Evolutionary conservation across 768 basidiomycete genomes (phyloP).

Genomic region (Kwoniella sp.): DNA sequence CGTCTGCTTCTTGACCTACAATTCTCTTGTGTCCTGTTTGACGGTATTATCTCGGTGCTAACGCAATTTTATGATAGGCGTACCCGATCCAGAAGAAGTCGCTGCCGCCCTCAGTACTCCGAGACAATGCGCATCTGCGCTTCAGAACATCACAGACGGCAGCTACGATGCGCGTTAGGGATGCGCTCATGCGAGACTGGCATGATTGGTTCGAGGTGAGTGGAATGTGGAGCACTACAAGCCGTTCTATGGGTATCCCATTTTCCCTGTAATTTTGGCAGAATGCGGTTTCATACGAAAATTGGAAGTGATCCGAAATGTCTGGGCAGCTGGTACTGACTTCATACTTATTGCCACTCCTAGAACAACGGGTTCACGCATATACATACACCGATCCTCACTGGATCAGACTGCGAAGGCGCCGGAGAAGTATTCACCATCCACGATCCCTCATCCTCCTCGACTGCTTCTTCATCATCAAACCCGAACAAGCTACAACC

Average conservation of each 20-base stretch:
- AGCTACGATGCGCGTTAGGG: conserved; percentile 74
- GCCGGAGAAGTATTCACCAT: conserved; percentile 84
- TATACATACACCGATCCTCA: conserved; percentile 83
- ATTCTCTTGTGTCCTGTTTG: too few relatives aligned
- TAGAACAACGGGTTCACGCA: conserved; percentile 78
- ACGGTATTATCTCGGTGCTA: too few relatives aligned
- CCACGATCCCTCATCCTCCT: conserved; percentile 15
- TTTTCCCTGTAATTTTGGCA: too few relatives aligned
- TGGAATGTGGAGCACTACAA: too few relatives aligned
- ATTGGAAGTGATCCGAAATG: too few relatives aligned
- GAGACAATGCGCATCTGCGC: conserved; percentile 86
- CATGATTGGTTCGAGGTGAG: conserved; percentile 73
- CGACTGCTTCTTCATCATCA: conserved; percentile 22
- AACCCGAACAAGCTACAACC: conserved; percentile 1
- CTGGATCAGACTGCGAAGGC: conserved; percentile 91
- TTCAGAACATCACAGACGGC: conserved; percentile 72
- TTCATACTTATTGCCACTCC: neutral
- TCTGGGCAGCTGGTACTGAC: too few relatives aligned
- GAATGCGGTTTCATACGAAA: too few relatives aligned
- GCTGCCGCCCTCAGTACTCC: conserved; percentile 74
- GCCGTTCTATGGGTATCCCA: too few relatives aligned
- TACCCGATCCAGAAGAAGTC: conserved; percentile 93
- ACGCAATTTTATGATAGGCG: conserved; percentile 58
- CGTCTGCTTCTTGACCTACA: too few relatives aligned
- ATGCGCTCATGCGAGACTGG: conserved; percentile 64